These are phyloP conservation scores for Glycine latifolia DNA, from an alignment of 306 rosid genomes.

Conservation along the genomic window DNA sequence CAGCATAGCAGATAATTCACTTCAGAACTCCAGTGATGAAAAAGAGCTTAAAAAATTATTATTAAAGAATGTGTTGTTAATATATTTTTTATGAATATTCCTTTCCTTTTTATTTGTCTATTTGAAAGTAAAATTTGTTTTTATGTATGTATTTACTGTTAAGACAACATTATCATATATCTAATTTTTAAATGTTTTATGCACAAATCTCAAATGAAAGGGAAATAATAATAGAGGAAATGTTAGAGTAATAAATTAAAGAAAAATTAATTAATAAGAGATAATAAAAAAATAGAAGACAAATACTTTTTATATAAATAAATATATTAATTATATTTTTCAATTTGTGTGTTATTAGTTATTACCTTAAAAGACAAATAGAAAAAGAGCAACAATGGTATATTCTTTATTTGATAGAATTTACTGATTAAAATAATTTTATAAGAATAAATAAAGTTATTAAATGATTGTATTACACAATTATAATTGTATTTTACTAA, in stretches of 20 bases:
- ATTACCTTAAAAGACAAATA: too few species aligned
- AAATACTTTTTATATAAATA: too few species aligned
- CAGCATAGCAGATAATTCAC: neutral
- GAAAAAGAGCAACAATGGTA: too few species aligned
- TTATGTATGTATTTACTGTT: too few species aligned
- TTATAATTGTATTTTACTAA: too few species aligned
- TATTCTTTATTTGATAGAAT: too few species aligned
- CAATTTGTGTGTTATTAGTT: too few species aligned
- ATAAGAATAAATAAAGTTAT: too few species aligned
- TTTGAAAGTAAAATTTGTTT: neutral
- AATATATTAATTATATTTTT: too few species aligned
- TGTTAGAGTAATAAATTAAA: neutral
- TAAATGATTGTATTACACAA: too few species aligned
- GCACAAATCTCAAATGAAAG: neutral
- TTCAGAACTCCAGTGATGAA: neutral
- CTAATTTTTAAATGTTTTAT: neutral
- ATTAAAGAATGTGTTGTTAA: neutral
- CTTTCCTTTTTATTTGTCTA: neutral
- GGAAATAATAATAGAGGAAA: neutral
- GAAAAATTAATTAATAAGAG: neutral
- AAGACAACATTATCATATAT: neutral
- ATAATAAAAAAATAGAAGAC: too few species aligned
- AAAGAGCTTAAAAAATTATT: neutral
- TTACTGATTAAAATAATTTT: too few species aligned
- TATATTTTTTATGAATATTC: neutral